A percentile compares a stretch with the other conserved stretches of the same genome.
Conservation (phyloP, 768 basidiomycete species). For the Podaxis rugospora region DNA sequence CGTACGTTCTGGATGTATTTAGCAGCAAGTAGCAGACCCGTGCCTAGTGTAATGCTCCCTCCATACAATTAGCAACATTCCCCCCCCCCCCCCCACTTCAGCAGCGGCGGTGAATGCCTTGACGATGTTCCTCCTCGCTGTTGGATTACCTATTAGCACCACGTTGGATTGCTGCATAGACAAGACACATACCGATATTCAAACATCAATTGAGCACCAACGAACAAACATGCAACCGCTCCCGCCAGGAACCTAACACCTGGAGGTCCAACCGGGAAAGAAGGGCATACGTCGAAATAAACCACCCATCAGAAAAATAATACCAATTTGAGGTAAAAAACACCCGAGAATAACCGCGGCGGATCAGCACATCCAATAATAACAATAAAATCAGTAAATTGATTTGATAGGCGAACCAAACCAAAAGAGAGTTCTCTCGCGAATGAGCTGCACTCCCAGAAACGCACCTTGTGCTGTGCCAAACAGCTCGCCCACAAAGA, state of each 20-base stretch:
- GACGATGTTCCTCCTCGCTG: slow-evolving; percentile 11
- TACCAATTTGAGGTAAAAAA: neutral
- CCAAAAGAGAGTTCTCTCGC: slow-evolving; percentile 1
- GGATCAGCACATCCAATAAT: neutral
- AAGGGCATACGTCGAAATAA: neutral
- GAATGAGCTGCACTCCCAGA: neutral
- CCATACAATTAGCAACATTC: neutral
- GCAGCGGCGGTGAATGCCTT: slow-evolving; percentile 47
- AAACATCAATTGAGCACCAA: slow-evolving; percentile 90
- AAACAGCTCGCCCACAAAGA: slow-evolving; percentile 59
- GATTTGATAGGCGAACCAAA: neutral
- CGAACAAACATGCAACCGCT: slow-evolving; percentile 64
- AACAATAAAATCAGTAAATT: neutral
- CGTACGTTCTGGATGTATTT: neutral
- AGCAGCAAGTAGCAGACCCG: neutral
- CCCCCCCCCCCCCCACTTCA: slow-evolving; percentile 24
- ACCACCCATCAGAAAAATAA: neutral
- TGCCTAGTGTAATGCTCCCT: slow-evolving; percentile 5
- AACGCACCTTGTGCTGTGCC: slow-evolving; percentile 60
- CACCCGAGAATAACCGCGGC: neutral
- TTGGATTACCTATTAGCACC: neutral
- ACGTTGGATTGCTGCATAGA: neutral
- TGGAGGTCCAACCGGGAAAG: slow-evolving; percentile 21
- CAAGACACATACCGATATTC: slow-evolving; percentile 75
- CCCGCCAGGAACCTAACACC: slow-evolving; percentile 63